phyloP scores from a whole-genome alignment of 306 rosid species.

The Ceratonia siliqua region DNA sequence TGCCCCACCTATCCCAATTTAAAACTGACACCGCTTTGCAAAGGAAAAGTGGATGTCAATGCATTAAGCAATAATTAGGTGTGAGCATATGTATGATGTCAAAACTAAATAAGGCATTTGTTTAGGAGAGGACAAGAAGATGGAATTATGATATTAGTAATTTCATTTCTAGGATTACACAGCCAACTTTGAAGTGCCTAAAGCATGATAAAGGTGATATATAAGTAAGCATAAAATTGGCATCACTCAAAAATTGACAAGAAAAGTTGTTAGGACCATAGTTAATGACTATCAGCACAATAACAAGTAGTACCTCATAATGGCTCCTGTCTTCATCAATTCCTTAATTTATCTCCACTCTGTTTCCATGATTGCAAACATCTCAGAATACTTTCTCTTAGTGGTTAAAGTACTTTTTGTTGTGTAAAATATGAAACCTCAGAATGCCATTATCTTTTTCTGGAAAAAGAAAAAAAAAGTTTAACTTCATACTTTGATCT shows the following conservation, averaged over 20 bases:
- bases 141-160: constrained; percentile 8
- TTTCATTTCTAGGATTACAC: constrained; percentile 20
- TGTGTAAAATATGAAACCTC: constrained; percentile 29
- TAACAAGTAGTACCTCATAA: constrained; percentile 5
- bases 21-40: constrained; percentile 19
- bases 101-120: constrained; percentile 15
- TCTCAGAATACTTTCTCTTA: neutral
- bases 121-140: constrained; percentile 13
- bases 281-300: constrained; percentile 5
- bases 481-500: constrained; percentile 21
- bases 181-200: constrained; percentile 38
- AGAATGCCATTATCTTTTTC: constrained; percentile 22
- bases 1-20: constrained; percentile 30
- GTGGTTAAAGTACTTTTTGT: neutral
- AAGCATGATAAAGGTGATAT: constrained; percentile 7
- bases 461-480: neutral
- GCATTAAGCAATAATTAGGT: constrained; percentile 31
- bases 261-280: constrained; percentile 31
- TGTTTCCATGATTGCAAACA: constrained; percentile 4
- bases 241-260: constrained; percentile 27
- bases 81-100: constrained; percentile 28
- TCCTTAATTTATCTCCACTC: constrained; percentile 22
- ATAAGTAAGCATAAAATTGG: constrained; percentile 21
- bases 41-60: constrained; percentile 19
- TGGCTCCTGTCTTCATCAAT: constrained; percentile 18